Base-by-base conservation (phyloP, 768 basidiomycete species). In the Rhizopogon vesiculosus region DNA sequence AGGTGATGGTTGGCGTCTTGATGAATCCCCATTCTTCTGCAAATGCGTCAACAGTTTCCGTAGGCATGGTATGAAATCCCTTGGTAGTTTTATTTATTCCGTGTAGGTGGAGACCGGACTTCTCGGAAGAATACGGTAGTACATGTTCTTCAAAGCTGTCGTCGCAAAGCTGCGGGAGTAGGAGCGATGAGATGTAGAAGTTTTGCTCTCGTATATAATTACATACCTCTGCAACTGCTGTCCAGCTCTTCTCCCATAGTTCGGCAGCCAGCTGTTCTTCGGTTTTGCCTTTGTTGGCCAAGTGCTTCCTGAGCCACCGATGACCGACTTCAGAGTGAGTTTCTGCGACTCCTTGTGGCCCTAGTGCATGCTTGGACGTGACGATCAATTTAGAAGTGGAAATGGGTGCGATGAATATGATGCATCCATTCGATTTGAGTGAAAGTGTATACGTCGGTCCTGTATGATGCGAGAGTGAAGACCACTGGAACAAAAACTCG, bases 101-200 rank as follows among this genome's bases (percentile, higher is more conserved):
- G 73, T 98, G 97, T 0, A 98, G 79, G 63, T 98, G 93, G 1
- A 98, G 82, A 3, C 95, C 96, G 0, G 93, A 91, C 56, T 84
- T 83, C 18, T 96, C 86, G 3, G 83, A 78, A 0, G 91, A 74
- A 65, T 93, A 96, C 0, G 83, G 75, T 0, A 99, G 80, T 53
- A 98, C 96, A 64, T 99, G 97, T 66, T 98, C 96, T 64, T 99
- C 96, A 68, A 98, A 98, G 0, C 80, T 82, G 70, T 99, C 97
- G 64, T 99, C 97, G 67, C 97, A 99, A 6, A 99, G 85, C 95
- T 98, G 50, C 25, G 29, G 12, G 6, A 50, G 29, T 7, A 45
- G 25, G 1, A 46, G 22, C n/a, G 25, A 45, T 8, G 31, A 33
- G 9, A 33, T 31, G 3, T 13, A 31, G 7, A 46, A 5, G n/a